Base-by-base conservation (phyloP, 1,284 basidiomycete genomes). In the Cryptococcus jaspeensis region DNA sequence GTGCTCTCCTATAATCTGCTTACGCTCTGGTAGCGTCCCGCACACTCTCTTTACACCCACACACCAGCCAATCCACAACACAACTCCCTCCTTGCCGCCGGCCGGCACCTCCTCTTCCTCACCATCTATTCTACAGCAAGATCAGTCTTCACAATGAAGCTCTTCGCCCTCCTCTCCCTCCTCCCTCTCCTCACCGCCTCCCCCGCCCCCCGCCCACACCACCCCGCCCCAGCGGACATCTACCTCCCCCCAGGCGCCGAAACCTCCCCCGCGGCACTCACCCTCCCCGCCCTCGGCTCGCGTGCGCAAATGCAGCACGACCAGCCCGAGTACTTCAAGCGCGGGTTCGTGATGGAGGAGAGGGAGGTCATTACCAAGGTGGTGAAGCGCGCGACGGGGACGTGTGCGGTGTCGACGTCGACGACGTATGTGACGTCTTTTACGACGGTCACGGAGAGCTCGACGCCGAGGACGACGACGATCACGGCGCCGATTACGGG, bases 81-180 rank as follows among this genome's bases (percentile, higher is more conserved):
- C 28, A 32, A 4, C 28, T 32, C 28, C 9, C 45, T 25, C 45
- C n/a, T 25, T 22, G 53, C 54, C 53, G 58, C 58, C 51, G 58
- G 58, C 50, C 54, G 50, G 58, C 47, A 48, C 20, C 49, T 35
- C 41, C 20, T n/a, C 22, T 44, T 9, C 13, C 13, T 35, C 45
- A 28, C 45, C 45, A 8, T 22, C 23, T 28, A 15, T n/a, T 22
- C 23, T 28, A 15, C 45, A 15, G 32, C 23, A 9, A 28, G 20
- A n/a, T 12, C 41, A 43, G 12, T 15, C 13, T 28, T 16, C 51
- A 60, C 47, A n/a, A 60, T 60, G 59, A 60, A 55, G 25, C 55
- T 60, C 35, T 52, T 60, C 15, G 49, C 59, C 3, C 52, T 60
- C 36, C 46, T 57, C 52, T 46, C 52, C 16, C 47, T 60, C 12